Evolutionary conservation across 768 basidiomycete genomes (phyloP).

Genomic region (Ramaria sp.): DNA sequence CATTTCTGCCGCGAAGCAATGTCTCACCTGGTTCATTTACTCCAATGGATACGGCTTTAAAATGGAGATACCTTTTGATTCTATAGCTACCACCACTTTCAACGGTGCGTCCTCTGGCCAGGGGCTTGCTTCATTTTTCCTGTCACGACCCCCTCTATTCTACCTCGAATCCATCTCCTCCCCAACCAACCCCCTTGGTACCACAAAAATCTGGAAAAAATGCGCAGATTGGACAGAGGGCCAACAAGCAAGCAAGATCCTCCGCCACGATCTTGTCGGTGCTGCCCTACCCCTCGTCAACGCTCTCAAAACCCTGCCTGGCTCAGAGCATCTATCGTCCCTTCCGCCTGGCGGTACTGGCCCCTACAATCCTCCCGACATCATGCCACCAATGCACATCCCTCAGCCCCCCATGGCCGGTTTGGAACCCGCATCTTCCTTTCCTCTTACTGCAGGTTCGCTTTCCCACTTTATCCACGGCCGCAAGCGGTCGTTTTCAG

Average conservation of each 20-base stretch:
- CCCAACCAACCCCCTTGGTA: slow-evolving; percentile 6
- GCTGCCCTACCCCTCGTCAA: slow-evolving; percentile 49
- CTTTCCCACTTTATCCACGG: slow-evolving; percentile 11
- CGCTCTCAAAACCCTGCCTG: slow-evolving; percentile 33
- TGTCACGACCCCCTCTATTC: slow-evolving; percentile 59
- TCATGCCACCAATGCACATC: slow-evolving; percentile 22
- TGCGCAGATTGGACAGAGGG: slow-evolving; percentile 73
- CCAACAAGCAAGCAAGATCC: slow-evolving; percentile 49
- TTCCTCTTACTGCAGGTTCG: background rate
- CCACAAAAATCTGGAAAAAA: slow-evolving; percentile 42
- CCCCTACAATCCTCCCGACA: background rate
- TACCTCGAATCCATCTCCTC: slow-evolving; percentile 42
- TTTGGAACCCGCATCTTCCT: slow-evolving; percentile 13
- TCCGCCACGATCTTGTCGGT: slow-evolving; percentile 57
- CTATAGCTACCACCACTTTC: slow-evolving; percentile 48
- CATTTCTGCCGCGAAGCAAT: slow-evolving; percentile 53
- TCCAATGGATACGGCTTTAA: slow-evolving; percentile 68
- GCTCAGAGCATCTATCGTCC: slow-evolving; percentile 11
- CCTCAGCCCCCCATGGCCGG: slow-evolving; percentile 28
- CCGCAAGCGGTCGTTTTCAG: slow-evolving; percentile 24
- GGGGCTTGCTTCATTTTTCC: slow-evolving; percentile 50
- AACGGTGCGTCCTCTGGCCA: slow-evolving; percentile 37
- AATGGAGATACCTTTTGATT: slow-evolving; percentile 70
- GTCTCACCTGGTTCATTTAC: slow-evolving; percentile 71
- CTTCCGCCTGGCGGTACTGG: background rate